These are phyloP conservation scores for Colletotrichum limetticola DNA, from an alignment of 2,329 filamentous ascomycete genomes.

Conservation along the genomic window DNA sequence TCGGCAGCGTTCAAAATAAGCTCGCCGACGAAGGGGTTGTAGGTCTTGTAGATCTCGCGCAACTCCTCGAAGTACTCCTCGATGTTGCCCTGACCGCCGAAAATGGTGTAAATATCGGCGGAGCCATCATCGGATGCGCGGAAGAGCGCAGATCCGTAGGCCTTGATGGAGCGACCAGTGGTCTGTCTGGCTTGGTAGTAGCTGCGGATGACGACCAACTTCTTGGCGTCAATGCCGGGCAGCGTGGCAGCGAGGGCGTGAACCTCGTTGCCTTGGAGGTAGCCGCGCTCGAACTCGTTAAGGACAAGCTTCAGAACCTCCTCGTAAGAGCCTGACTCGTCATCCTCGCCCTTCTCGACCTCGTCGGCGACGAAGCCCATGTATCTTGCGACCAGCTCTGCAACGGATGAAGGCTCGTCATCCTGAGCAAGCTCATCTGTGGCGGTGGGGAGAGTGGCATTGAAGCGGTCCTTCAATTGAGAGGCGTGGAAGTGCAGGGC, in stretches of 20 bases:
- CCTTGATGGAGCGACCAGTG: slow-evolving; percentile 85
- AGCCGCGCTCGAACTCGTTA: slow-evolving; percentile 96
- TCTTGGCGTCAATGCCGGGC: slow-evolving; percentile 93
- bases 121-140: slow-evolving; percentile 86
- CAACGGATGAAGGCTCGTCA: slow-evolving; percentile 96
- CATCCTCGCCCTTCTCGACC: slow-evolving; percentile 93
- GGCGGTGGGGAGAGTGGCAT: slow-evolving; percentile 83
- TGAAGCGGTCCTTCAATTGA: slow-evolving; percentile 92
- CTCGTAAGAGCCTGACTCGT: slow-evolving; percentile 86
- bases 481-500: slow-evolving; percentile 95
- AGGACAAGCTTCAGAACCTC: slow-evolving; percentile 92
- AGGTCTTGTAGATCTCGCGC: slow-evolving; percentile 89
- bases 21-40: slow-evolving; percentile 89
- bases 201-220: slow-evolving; percentile 86
- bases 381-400: slow-evolving; percentile 93
- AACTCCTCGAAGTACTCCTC: slow-evolving; percentile 99
- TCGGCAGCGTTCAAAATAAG: slow-evolving; percentile 85
- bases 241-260: slow-evolving; percentile 88
- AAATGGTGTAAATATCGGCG: slow-evolving; percentile 91
- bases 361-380: slow-evolving; percentile 89
- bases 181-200: slow-evolving; percentile 93
- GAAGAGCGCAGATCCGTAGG: slow-evolving; percentile 92
- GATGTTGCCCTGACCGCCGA: slow-evolving; percentile 98
- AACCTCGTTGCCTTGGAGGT: slow-evolving; percentile 94
- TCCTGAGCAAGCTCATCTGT: slow-evolving; percentile 98